Base-by-base conservation (phyloP, 1,139 yeast species). In the Eremothecium cymbalariae region DNA sequence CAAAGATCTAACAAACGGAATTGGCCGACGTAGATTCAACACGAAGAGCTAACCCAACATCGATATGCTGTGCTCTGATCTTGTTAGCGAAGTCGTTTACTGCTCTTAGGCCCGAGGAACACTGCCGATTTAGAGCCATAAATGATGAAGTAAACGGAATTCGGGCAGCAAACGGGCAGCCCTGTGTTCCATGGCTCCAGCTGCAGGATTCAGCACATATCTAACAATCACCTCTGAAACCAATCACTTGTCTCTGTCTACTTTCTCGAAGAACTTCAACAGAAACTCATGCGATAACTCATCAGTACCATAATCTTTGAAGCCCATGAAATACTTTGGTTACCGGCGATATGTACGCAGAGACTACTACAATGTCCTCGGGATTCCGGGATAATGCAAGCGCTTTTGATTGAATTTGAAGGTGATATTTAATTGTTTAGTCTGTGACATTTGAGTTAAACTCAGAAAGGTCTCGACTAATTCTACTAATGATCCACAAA, bases 91-190 rank as follows among this genome's bases (percentile, higher is more conserved):
- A 74, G 57, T 82, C 93, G 48, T 83, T 79, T 28, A 86, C 75
- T 15, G 95, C 94, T 72, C 85, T 82, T 50, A 88, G 68, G 30
- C 96, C 96, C 2, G 95, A 83, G 7, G 95, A 84, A 62, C 97
- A 88, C 62, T 85, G 95, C 64, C 97, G 76, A 68, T 88, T 88
- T 47, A 88, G 53, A 18, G 95, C 90, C 49, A 77, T 65, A 50
- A 88, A 83, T 9, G 94, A 88, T 20, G 79, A 70, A 6, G 77
- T 62, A 45, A 71, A 62, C 15, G 86, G 86, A 29, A 79, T 66
- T 8, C 93, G 94, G 4, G 82, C 84, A 8, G 76, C 83, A 25
- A 81, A 64, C 42, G 68, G 25, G 86, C 96, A 34, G 94, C 95
- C 55, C 94, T 72, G 62, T 84, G 94, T 62, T 85, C 95, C 40